These are phyloP conservation scores for Cubamyces sp. DNA, from an alignment of 768 basidiomycete genomes.

Conservation along the genomic window DNA sequence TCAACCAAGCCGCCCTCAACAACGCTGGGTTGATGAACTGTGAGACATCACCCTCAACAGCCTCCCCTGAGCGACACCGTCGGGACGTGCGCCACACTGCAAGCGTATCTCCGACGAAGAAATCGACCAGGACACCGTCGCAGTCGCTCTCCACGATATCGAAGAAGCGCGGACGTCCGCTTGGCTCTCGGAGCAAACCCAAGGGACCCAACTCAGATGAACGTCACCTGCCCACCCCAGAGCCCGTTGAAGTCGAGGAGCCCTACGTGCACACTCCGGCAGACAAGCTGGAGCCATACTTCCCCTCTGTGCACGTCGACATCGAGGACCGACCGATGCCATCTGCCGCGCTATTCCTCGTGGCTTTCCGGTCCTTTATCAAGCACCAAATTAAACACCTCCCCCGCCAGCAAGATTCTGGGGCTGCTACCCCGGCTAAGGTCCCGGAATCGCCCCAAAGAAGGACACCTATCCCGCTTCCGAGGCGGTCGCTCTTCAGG, in stretches of 20 bases:
- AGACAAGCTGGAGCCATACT: conserved; percentile 6
- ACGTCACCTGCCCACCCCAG: background rate
- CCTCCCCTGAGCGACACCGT: background rate
- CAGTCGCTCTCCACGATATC: background rate
- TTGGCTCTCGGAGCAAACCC: background rate
- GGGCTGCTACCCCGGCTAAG: background rate
- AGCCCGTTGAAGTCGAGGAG: background rate
- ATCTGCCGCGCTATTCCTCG: background rate
- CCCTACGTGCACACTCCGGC: conserved; percentile 2
- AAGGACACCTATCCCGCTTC: background rate
- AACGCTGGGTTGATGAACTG: conserved; percentile 1
- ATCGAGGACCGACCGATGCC: conserved; percentile 1
- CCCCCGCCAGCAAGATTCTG: background rate
- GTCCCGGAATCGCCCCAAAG: background rate
- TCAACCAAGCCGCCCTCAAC: conserved; percentile 1
- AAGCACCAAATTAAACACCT: background rate
- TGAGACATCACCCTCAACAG: background rate
- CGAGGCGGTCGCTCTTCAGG: background rate
- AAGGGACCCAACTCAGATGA: background rate
- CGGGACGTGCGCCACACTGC: background rate
- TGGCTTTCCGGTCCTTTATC: background rate
- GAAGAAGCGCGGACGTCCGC: conserved; percentile 10
- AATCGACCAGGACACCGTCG: background rate
- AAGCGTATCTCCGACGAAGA: conserved; percentile 1
- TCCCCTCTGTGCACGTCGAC: conserved; percentile 1